Percentiles rank a stretch among this genome's conserved stretches.
These are phyloP conservation scores for Metschnikowia reukaufii DNA, from an alignment of 805 yeast genomes.

Conservation along the genomic window DNA sequence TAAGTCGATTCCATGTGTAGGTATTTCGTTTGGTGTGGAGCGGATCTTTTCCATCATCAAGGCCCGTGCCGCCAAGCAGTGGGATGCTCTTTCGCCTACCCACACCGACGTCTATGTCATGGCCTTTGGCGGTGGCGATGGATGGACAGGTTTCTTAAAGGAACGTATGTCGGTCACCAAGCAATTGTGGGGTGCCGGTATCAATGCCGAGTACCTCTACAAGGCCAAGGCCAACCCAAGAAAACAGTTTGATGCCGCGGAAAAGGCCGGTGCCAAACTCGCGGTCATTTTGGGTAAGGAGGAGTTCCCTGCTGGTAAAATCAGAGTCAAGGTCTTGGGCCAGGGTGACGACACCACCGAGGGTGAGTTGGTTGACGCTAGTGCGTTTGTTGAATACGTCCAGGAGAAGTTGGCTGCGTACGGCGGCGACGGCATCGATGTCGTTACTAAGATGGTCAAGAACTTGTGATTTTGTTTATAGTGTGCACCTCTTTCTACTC, in stretches of 20 bases:
- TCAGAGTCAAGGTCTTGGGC: slow-evolving; percentile 86
- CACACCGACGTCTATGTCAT: slow-evolving; percentile 92
- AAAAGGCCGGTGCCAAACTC: slow-evolving; percentile 83
- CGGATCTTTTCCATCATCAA: slow-evolving; percentile 88
- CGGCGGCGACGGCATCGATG: slow-evolving; percentile 58
- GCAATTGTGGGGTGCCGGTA: slow-evolving; percentile 81
- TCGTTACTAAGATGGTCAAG: slow-evolving; percentile 60
- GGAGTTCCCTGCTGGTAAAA: slow-evolving; percentile 76
- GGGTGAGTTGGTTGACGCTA: slow-evolving; percentile 73
- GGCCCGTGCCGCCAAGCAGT: slow-evolving; percentile 60
- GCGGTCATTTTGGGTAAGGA: slow-evolving; percentile 96
- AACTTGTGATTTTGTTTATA: slow-evolving; percentile 40
- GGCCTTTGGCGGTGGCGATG: slow-evolving; percentile 99
- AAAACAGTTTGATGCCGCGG: slow-evolving; percentile 98
- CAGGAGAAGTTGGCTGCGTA: slow-evolving; percentile 34
- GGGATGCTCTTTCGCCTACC: slow-evolving; percentile 70
- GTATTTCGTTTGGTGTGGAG: slow-evolving; percentile 96
- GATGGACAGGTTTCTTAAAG: slow-evolving; percentile 87
- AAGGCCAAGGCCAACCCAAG: slow-evolving; percentile 92
- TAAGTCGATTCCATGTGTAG: slow-evolving; percentile 95
- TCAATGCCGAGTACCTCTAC: slow-evolving; percentile 88
- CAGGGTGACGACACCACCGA: slow-evolving; percentile 83
- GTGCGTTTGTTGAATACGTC: slow-evolving; percentile 55
- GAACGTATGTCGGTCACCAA: slow-evolving; percentile 90
- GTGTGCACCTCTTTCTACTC: too few species aligned